These are phyloP conservation scores for Clitoria ternatea DNA, from an alignment of 306 rosid species.

Conservation along the genomic window DNA sequence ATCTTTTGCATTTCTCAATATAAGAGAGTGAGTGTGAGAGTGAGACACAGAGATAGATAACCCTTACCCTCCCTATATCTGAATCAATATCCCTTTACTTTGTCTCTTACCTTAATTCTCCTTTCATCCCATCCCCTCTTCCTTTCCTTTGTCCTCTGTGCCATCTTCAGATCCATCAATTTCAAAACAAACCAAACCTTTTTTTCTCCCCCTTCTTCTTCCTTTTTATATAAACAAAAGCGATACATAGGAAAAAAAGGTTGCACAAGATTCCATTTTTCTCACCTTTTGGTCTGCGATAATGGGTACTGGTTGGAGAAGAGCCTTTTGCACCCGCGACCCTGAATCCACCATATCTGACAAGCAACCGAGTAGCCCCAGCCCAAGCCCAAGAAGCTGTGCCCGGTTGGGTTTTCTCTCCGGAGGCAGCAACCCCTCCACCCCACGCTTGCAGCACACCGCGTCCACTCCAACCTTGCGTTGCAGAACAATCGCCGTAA, in stretches of 20 bases:
- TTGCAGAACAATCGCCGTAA: constrained; percentile 34
- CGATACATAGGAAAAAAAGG: constrained; percentile 24
- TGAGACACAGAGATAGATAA: background rate
- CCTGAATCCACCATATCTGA: constrained; percentile 48
- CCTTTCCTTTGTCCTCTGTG: constrained; percentile 46
- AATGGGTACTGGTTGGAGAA: constrained; percentile 97
- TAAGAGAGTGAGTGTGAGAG: background rate
- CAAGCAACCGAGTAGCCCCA: constrained; percentile 35
- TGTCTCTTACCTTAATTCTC: constrained; percentile 31
- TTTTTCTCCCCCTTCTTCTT: constrained; percentile 14
- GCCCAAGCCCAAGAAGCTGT: constrained; percentile 71
- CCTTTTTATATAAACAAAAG: constrained; percentile 17
- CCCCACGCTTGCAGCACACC: constrained; percentile 31
- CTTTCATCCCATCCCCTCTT: constrained; percentile 45
- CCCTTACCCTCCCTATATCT: constrained; percentile 3
- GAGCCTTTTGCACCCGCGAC: constrained; percentile 87
- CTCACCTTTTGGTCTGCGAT: constrained; percentile 8
- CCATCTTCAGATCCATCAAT: constrained; percentile 46
- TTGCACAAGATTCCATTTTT: too few species aligned
- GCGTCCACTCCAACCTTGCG: constrained; percentile 42
- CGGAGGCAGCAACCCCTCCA: constrained; percentile 67
- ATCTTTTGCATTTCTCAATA: constrained; percentile 38
- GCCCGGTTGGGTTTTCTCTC: constrained; percentile 65
- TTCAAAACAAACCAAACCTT: constrained; percentile 39
- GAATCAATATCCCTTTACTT: constrained; percentile 17